phyloP scores from a whole-genome alignment of 176 grass and related monocot genomes.

The Alopecurus myosuroides region DNA sequence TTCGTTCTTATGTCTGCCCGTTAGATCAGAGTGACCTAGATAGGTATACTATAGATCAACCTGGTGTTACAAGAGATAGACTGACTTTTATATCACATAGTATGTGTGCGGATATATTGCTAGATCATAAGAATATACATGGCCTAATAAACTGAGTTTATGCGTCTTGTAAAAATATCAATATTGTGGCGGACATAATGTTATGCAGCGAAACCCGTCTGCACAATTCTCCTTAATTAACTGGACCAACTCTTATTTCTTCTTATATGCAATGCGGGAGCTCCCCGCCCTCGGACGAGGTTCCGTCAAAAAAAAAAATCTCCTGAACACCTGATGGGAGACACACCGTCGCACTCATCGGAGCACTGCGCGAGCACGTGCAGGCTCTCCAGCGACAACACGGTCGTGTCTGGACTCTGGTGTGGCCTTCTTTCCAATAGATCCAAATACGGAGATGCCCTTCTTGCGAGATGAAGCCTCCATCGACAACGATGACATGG shows the following conservation, averaged over 20 bases:
- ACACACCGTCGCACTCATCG: conserved; percentile 15
- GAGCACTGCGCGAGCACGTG: conserved; percentile 18
- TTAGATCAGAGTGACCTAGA: too few relatives aligned
- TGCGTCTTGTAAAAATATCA: background rate
- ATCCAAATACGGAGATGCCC: too few relatives aligned
- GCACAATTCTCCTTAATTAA: conserved; percentile 35
- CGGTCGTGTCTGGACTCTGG: background rate
- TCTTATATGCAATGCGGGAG: too few relatives aligned
- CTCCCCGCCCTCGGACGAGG: too few relatives aligned
- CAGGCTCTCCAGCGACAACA: background rate
- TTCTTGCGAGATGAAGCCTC: background rate
- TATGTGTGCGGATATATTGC: background rate
- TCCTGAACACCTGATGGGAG: conserved; percentile 39
- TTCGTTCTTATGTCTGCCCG: too few relatives aligned
- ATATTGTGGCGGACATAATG: conserved; percentile 52
- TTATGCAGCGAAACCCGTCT: conserved; percentile 52
- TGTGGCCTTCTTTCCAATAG: too few relatives aligned
- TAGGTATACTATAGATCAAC: too few relatives aligned
- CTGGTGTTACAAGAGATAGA: too few relatives aligned
- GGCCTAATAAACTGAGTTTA: background rate
- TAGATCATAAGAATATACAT: background rate
- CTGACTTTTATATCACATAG: background rate
- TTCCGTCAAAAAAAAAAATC: too few relatives aligned
- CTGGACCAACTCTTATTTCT: too few relatives aligned
- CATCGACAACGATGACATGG: conserved; percentile 24